phyloP scores from a whole-genome alignment of 441 rosid genomes.

The Mallotus repandus region DNA sequence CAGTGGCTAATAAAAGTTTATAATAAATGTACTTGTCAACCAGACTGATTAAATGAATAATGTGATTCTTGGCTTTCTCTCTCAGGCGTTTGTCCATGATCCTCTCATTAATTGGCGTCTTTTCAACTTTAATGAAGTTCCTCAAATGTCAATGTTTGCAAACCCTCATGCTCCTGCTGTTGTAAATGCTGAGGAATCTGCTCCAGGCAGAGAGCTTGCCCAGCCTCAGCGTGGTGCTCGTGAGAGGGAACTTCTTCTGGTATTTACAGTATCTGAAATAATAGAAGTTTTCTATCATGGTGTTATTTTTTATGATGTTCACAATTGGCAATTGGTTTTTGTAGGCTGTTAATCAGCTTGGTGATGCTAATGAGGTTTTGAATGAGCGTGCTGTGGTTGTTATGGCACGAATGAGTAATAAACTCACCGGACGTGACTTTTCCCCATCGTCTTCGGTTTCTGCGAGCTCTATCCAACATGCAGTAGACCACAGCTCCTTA shows the following conservation, averaged over 20 bases:
- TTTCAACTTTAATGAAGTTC: slow-evolving; percentile 95
- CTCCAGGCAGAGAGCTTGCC: slow-evolving; percentile 60
- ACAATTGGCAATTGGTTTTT: slow-evolving; percentile 10
- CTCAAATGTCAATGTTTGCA: slow-evolving; percentile 72
- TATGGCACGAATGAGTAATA: slow-evolving; percentile 94
- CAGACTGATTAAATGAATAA: neutral
- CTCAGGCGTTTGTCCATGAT: slow-evolving; percentile 98
- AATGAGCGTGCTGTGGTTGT: slow-evolving; percentile 95
- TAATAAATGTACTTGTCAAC: neutral
- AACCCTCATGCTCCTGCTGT: slow-evolving; percentile 59
- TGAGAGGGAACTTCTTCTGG: slow-evolving; percentile 98
- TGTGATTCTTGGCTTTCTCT: neutral
- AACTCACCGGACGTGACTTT: slow-evolving; percentile 97
- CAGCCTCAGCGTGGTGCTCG: slow-evolving; percentile 97
- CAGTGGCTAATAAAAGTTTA: neutral
- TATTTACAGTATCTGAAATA: slow-evolving; percentile 25
- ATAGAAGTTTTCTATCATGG: neutral
- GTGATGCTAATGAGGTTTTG: slow-evolving; percentile 97
- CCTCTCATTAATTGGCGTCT: slow-evolving; percentile 99
- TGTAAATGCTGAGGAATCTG: slow-evolving; percentile 68
- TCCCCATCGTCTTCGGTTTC: slow-evolving; percentile 55
- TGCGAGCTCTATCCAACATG: slow-evolving; percentile 45
- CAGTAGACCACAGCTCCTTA: slow-evolving; percentile 66
- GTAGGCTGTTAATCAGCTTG: slow-evolving; percentile 97
- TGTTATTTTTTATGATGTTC: slow-evolving; percentile 12